Conservation (phyloP, 495 filamentous ascomycete genomes). For the Penicillium robsamsonii region DNA sequence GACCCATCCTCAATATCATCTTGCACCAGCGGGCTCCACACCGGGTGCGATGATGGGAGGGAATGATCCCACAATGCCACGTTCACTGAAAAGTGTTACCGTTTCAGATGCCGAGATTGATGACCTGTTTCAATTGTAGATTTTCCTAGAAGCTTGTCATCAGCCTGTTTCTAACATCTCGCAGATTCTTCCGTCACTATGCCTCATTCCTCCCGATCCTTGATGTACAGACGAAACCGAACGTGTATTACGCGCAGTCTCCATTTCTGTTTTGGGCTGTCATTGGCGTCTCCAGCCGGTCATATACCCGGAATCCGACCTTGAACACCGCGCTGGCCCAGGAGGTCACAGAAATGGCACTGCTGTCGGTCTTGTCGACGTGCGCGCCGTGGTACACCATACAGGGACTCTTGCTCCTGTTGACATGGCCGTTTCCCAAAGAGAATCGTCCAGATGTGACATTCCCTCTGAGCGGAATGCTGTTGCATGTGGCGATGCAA, state of each 20-base stretch:
- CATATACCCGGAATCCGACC: slow-evolving; percentile 42
- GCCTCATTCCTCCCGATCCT: slow-evolving; percentile 48
- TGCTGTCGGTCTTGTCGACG: slow-evolving; percentile 37
- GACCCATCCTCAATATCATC: slow-evolving; percentile 20
- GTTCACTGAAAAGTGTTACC: slow-evolving; percentile 29
- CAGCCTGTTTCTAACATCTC: slow-evolving; percentile 3
- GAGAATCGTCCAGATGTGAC: slow-evolving; percentile 42
- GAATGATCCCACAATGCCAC: slow-evolving; percentile 22
- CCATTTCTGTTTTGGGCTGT: slow-evolving; percentile 54
- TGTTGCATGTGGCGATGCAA: slow-evolving; percentile 50
- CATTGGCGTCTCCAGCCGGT: slow-evolving; percentile 40
- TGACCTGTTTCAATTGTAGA: slow-evolving; percentile 37
- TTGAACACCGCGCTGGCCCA: slow-evolving; percentile 38
- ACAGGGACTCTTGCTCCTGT: slow-evolving; percentile 46
- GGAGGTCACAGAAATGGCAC: slow-evolving; percentile 46
- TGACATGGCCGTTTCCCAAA: slow-evolving; percentile 52
- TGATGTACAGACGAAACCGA: slow-evolving; percentile 36
- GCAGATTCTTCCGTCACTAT: slow-evolving; percentile 49
- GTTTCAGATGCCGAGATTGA: slow-evolving; percentile 37
- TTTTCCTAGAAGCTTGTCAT: not conserved
- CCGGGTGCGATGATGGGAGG: slow-evolving; percentile 14
- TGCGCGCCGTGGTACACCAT: slow-evolving; percentile 46
- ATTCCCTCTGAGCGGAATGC: slow-evolving; percentile 41
- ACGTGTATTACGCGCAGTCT: slow-evolving; percentile 44
- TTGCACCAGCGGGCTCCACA: slow-evolving; percentile 11